Conservation (phyloP, 139 green algal genomes). For the Micractinium conductrix region DNA sequence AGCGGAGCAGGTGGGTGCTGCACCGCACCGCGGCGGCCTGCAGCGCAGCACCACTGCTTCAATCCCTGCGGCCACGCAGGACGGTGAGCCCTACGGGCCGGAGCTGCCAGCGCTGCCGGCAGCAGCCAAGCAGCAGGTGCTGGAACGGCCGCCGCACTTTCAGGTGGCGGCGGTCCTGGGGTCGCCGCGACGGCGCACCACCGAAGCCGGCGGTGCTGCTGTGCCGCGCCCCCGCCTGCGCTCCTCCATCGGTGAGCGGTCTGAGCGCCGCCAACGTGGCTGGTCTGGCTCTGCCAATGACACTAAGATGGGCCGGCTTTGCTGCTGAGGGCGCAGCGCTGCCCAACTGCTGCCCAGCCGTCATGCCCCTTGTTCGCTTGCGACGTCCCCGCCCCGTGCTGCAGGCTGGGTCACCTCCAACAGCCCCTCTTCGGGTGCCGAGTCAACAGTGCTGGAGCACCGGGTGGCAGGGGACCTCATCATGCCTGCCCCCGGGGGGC, state of each 20-base stretch:
- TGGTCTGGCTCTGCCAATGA: too few species aligned
- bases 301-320: too few species aligned
- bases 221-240: not conserved
- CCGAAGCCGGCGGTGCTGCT: not conserved
- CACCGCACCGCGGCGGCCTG: too few species aligned
- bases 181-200: not conserved
- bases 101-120: not conserved
- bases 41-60: too few species aligned
- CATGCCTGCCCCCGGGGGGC: not conserved
- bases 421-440: not conserved
- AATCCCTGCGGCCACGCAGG: too few species aligned
- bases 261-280: too few species aligned
- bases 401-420: constrained; percentile 22
- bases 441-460: constrained; percentile 23
- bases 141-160: constrained; percentile 18
- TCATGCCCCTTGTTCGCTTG: not conserved
- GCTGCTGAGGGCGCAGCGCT: not conserved
- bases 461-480: constrained; percentile 24
- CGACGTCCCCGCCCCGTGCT: not conserved
- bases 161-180: not conserved
- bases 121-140: not conserved
- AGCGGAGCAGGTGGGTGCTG: not conserved
- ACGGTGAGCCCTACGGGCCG: too few species aligned
- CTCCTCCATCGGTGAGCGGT: constrained; percentile 15
- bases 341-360: not conserved